phyloP scores from a whole-genome alignment of 495 filamentous ascomycete genomes.

The Hyphodiscus hymeniophilus region DNA sequence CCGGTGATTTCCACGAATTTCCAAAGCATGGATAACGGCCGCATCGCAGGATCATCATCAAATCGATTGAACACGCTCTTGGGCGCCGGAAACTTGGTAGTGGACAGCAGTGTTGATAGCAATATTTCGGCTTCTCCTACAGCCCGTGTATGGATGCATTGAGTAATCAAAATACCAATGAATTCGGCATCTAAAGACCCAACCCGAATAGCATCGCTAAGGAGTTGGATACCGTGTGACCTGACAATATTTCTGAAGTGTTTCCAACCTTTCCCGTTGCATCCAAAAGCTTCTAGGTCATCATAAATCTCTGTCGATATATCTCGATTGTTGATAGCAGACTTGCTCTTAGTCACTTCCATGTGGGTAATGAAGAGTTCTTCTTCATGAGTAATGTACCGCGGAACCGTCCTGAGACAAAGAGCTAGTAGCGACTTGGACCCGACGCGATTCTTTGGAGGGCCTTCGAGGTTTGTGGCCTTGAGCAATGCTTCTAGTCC shows the following conservation, averaged over 20 bases:
- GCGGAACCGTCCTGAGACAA: slow-evolving; percentile 53
- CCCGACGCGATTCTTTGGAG: slow-evolving; percentile 21
- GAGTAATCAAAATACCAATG: slow-evolving; percentile 29
- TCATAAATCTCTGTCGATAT: slow-evolving; percentile 49
- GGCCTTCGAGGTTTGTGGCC: slow-evolving; percentile 26
- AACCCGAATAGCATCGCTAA: slow-evolving; percentile 47
- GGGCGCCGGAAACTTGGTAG: slow-evolving; percentile 31
- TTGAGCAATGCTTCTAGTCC: slow-evolving; percentile 40
- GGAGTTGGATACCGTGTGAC: slow-evolving; percentile 54
- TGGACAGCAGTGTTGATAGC: slow-evolving; percentile 24
- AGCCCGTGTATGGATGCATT: slow-evolving; percentile 32
- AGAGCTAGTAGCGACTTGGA: slow-evolving; percentile 56
- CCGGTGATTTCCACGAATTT: slow-evolving; percentile 22
- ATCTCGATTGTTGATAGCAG: slow-evolving; percentile 28
- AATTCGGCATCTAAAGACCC: slow-evolving; percentile 33
- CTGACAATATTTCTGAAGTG: slow-evolving; percentile 56
- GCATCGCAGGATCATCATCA: slow-evolving; percentile 20
- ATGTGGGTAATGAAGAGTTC: slow-evolving; percentile 38
- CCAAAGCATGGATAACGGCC: slow-evolving; percentile 22
- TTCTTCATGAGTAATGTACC: slow-evolving; percentile 55
- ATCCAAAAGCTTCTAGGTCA: slow-evolving; percentile 55
- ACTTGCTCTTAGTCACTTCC: slow-evolving; percentile 37
- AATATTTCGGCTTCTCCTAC: slow-evolving; percentile 34
- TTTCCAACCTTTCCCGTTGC: slow-evolving; percentile 50
- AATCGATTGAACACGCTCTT: slow-evolving; percentile 11